Evolutionary conservation across 163 green algal species (phyloP).

Genomic region (Chlorella variabilis): DNA sequence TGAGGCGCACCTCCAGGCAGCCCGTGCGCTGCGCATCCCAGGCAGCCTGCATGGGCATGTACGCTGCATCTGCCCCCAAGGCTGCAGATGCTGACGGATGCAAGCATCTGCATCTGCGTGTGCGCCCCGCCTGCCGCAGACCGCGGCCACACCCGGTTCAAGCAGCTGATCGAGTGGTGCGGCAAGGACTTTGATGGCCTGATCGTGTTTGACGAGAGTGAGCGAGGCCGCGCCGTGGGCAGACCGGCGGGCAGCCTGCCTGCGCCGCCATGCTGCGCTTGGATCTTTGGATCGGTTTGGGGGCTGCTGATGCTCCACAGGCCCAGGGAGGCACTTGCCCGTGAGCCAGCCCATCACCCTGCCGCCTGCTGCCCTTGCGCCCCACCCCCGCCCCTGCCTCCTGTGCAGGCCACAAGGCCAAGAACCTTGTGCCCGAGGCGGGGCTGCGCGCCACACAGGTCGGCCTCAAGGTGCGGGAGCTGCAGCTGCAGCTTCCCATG

Average conservation of each 20-base stretch:
- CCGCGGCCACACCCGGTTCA: constrained; percentile 23
- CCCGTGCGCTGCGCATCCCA: too few species aligned
- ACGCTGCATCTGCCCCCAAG: background rate
- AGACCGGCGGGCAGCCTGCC: too few species aligned
- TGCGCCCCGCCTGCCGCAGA: constrained; percentile 1
- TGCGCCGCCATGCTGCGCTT: too few species aligned
- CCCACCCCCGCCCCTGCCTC: too few species aligned
- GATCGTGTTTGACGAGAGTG: constrained; percentile 85
- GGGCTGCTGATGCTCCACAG: too few species aligned
- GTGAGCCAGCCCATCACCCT: too few species aligned
- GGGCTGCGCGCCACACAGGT: constrained; percentile 69
- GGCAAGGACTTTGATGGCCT: constrained; percentile 78
- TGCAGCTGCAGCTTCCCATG: constrained; percentile 75
- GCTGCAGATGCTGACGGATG: background rate
- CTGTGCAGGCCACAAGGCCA: constrained; percentile 73
- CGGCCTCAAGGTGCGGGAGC: constrained; percentile 51
- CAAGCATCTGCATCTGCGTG: too few species aligned
- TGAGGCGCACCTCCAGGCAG: background rate
- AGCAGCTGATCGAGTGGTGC: constrained; percentile 88
- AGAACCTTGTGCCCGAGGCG: constrained; percentile 78
- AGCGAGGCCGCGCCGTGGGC: too few species aligned
- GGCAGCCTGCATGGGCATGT: background rate
- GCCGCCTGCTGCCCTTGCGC: too few species aligned
- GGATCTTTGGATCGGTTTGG: too few species aligned
- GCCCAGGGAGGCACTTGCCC: too few species aligned